These are phyloP conservation scores for Niebla homalea DNA, from an alignment of 495 filamentous ascomycete genomes.

Conservation along the genomic window DNA sequence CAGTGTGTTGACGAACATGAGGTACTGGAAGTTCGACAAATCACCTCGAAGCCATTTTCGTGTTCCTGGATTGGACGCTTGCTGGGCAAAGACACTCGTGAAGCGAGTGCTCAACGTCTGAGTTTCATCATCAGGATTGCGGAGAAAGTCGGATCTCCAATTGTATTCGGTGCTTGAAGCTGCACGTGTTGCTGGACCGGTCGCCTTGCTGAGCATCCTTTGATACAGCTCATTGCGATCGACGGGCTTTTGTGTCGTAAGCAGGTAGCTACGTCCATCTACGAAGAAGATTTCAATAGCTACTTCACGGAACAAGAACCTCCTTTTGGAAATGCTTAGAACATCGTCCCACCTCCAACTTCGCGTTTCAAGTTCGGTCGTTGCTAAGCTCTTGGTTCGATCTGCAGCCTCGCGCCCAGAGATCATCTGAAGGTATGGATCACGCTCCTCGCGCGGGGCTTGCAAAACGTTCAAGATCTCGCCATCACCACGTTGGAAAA, in stretches of 20 bases:
- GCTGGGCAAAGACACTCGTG: conserved; percentile 81
- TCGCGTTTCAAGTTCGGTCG: conserved; percentile 62
- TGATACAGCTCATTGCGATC: conserved; percentile 67
- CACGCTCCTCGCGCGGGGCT: conserved; percentile 80
- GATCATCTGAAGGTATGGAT: conserved; percentile 90
- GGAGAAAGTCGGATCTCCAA: conserved; percentile 78
- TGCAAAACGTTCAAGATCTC: conserved; percentile 95
- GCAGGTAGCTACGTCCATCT: conserved; percentile 85
- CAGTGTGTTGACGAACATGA: conserved; percentile 97
- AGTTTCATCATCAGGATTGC: conserved; percentile 66
- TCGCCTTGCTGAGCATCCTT: conserved; percentile 61
- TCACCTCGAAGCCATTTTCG: conserved; percentile 86
- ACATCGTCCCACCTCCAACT: conserved; percentile 92
- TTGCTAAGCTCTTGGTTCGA: conserved; percentile 32
- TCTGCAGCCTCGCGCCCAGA: conserved; percentile 60
- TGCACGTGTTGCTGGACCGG: conserved; percentile 50
- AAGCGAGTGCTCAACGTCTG: conserved; percentile 82
- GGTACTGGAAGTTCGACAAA: conserved; percentile 95
- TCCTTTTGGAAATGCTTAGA: conserved; percentile 90
- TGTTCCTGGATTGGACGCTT: conserved; percentile 64
- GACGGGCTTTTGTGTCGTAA: conserved; percentile 61
- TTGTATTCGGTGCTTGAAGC: conserved; percentile 49
- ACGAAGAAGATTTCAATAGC: conserved; percentile 93
- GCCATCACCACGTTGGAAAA: conserved; percentile 86
- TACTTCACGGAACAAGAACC: conserved; percentile 91